Evolutionary conservation across 805 yeast genomes (phyloP).

Genomic region (Metschnikowia colocasiae): DNA sequence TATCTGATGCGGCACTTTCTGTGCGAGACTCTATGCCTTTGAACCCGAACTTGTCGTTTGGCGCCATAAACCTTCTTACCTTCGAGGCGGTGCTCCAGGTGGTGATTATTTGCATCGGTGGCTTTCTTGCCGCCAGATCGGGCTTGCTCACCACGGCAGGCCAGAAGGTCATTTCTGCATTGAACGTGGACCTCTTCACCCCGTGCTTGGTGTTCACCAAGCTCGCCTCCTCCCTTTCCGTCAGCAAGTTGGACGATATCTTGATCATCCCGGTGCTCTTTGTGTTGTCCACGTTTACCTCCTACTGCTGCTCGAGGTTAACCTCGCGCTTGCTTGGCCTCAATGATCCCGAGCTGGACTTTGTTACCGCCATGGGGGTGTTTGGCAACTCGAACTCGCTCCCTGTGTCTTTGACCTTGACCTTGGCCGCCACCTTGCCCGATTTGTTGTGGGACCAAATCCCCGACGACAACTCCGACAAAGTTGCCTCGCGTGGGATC

Average conservation of each 20-base stretch:
- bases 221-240: constrained; percentile 60
- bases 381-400: constrained; percentile 94
- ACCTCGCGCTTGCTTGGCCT: constrained; percentile 53
- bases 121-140: constrained; percentile 75
- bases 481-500: constrained; percentile 75
- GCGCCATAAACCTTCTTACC: constrained; percentile 60
- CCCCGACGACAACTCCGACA: constrained; percentile 60
- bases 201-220: constrained; percentile 93
- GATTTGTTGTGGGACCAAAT: constrained; percentile 73
- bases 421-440: constrained; percentile 73
- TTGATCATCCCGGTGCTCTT: constrained; percentile 81
- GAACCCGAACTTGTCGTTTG: constrained; percentile 32
- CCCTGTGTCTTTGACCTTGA: constrained; percentile 86
- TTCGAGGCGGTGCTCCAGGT: constrained; percentile 91
- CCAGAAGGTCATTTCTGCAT: constrained; percentile 70
- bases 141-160: constrained; percentile 67
- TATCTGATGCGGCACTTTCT: constrained; percentile 4
- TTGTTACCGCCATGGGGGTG: constrained; percentile 94
- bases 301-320: constrained; percentile 58
- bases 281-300: constrained; percentile 75
- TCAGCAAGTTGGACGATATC: constrained; percentile 75
- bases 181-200: constrained; percentile 90
- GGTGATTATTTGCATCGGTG: constrained; percentile 79
- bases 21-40: constrained; percentile 5
- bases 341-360: constrained; percentile 76